phyloP scores from a whole-genome alignment of 2,329 filamentous ascomycete genomes.

The Coniochaeta hoffmannii region DNA sequence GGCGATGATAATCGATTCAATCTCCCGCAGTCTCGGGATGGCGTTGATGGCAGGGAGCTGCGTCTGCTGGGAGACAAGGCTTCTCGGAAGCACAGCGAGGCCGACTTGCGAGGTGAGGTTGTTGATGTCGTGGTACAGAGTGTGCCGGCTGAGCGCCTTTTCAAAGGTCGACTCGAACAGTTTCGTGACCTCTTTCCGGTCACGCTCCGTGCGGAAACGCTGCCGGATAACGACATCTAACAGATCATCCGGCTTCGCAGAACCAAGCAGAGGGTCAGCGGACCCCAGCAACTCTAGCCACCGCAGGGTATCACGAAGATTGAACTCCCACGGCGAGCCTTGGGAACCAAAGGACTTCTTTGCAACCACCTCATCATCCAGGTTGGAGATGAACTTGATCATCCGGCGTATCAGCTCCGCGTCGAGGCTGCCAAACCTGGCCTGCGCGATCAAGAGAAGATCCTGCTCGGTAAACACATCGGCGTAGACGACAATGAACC shows the following conservation, averaged over 20 bases:
- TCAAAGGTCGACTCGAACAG: constrained; percentile 44
- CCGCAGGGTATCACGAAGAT: constrained; percentile 79
- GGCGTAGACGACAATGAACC: constrained; percentile 96
- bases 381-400: constrained; percentile 71
- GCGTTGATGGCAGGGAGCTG: constrained; percentile 42
- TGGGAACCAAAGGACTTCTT: constrained; percentile 51
- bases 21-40: constrained; percentile 55
- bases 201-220: constrained; percentile 68
- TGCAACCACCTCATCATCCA: constrained; percentile 64
- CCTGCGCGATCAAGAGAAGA: constrained; percentile 71
- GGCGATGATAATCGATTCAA: constrained; percentile 84
- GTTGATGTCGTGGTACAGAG: constrained; percentile 66
- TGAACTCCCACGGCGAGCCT: constrained; percentile 90
- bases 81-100: constrained; percentile 60
- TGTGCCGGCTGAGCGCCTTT: constrained; percentile 52
- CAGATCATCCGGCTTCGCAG: constrained; percentile 62
- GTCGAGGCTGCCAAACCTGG: constrained; percentile 62
- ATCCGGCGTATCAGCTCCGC: constrained; percentile 54
- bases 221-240: constrained; percentile 78
- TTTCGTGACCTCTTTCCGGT: constrained; percentile 56
- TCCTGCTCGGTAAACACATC: constrained; percentile 81
- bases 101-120: constrained; percentile 68
- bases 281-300: constrained; percentile 72
- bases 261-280: constrained; percentile 51
- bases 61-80: constrained; percentile 44